Conservation (phyloP, 2,329 filamentous ascomycete species). For the Phialophora verrucosa region DNA sequence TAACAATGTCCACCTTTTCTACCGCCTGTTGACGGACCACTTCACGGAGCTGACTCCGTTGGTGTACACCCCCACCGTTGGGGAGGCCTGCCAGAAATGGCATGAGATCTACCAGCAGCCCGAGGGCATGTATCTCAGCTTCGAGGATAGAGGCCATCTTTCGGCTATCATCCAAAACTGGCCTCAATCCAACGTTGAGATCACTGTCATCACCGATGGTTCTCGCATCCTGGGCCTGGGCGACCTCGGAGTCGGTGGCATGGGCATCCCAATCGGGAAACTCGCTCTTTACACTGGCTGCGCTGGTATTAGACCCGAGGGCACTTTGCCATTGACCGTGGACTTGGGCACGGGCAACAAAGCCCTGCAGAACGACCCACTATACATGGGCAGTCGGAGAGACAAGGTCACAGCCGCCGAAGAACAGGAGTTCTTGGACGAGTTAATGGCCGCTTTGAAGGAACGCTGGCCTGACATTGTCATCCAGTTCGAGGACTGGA, state of each 20-base stretch:
- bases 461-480: conserved; percentile 75
- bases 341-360: conserved; percentile 70
- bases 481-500: conserved; percentile 97
- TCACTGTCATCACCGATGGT: conserved; percentile 95
- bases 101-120: conserved; percentile 94
- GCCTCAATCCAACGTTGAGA: conserved; percentile 87
- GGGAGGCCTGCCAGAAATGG: conserved; percentile 95
- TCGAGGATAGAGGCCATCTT: conserved; percentile 89
- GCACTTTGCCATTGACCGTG: conserved; percentile 66
- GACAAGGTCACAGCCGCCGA: conserved; percentile 78
- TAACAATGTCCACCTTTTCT: conserved; percentile 60
- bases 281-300: conserved; percentile 93
- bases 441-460: conserved; percentile 90
- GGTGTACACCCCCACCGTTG: conserved; percentile 65
- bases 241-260: conserved; percentile 94
- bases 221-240: conserved; percentile 90
- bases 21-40: conserved; percentile 56
- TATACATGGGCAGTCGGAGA: conserved; percentile 88
- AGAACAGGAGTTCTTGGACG: conserved; percentile 91
- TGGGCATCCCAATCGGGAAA: conserved; percentile 98
- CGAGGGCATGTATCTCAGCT: conserved; percentile 92
- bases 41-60: conserved; percentile 56
- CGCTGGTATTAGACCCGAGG: conserved; percentile 85
- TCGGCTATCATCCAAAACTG: conserved; percentile 89
- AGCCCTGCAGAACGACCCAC: conserved; percentile 72